These are phyloP conservation scores for Pulveroboletus sp. DNA, from an alignment of 768 basidiomycete genomes.

Conservation along the genomic window DNA sequence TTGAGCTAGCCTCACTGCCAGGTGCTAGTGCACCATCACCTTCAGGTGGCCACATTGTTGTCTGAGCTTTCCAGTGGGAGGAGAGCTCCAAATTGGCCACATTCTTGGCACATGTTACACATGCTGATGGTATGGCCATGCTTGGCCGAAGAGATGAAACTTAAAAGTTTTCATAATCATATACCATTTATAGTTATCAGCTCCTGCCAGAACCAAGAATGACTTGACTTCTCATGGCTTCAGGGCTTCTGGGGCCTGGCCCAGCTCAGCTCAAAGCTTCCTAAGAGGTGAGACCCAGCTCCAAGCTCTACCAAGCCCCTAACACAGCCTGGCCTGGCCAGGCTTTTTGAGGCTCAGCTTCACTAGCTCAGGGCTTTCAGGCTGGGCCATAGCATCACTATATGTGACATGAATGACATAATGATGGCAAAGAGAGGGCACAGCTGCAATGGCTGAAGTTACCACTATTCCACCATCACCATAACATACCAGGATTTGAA, in stretches of 20 bases:
- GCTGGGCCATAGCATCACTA: neutral
- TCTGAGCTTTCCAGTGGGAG: too few species aligned
- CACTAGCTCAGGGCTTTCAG: neutral
- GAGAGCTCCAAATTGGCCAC: neutral
- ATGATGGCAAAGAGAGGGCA: too few species aligned
- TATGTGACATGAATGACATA: too few species aligned
- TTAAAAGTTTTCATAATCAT: neutral
- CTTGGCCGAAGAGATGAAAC: neutral
- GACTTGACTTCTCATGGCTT: neutral
- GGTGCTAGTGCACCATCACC: too few species aligned
- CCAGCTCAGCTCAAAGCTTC: neutral
- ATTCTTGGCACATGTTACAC: neutral
- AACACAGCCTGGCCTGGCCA: neutral
- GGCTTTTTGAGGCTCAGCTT: constrained; percentile 1
- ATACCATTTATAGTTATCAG: neutral
- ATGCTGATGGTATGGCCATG: neutral
- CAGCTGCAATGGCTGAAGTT: too few species aligned
- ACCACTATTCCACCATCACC: too few species aligned
- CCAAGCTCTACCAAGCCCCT: neutral
- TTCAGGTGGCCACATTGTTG: too few species aligned
- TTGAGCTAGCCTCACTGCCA: too few species aligned
- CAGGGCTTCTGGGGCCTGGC: neutral
- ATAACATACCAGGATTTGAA: too few species aligned
- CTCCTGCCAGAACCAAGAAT: neutral
- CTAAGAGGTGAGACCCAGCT: neutral